Percentiles rank a stretch among this genome's conserved stretches.
Conservation (phyloP, 1,139 yeast species). For the Meyerozyma elateridarum region DNA sequence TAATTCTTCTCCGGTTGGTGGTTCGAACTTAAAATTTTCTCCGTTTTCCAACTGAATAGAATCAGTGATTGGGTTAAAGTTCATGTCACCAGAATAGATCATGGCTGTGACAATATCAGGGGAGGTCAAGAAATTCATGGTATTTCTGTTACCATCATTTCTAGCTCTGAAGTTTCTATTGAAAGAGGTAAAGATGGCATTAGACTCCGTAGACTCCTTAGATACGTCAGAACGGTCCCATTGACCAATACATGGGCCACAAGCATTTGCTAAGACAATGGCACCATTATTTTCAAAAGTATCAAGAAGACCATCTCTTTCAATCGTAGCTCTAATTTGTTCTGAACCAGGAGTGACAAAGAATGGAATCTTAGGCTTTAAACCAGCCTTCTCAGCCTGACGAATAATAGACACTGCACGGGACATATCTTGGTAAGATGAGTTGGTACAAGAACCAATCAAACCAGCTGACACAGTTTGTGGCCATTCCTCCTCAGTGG, state of each 20-base stretch:
- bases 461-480: conserved; percentile 77
- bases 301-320: conserved; percentile 83
- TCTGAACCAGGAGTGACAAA: conserved; percentile 98
- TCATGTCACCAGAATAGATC: conserved; percentile 88
- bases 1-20: conserved; percentile 75
- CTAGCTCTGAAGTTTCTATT: conserved; percentile 96
- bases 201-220: conserved; percentile 59
- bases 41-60: conserved; percentile 64
- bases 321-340: conserved; percentile 95
- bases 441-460: conserved; percentile 97
- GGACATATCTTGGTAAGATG: conserved; percentile 96
- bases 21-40: conserved; percentile 62
- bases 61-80: conserved; percentile 84
- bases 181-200: conserved; percentile 91
- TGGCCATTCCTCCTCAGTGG: conserved; percentile 77
- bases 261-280: conserved; percentile 88
- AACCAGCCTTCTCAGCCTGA: conserved; percentile 81
- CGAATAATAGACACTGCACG: conserved; percentile 83
- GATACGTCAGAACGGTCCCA: conserved; percentile 81
- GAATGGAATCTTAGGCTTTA: conserved; percentile 88
- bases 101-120: conserved; percentile 97
- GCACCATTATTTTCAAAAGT: conserved; percentile 85
- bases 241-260: conserved; percentile 99
- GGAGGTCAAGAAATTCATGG: conserved; percentile 93
- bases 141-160: conserved; percentile 95